Conservation (phyloP, 2,329 filamentous ascomycete species). For the Colletotrichum salicis region DNA sequence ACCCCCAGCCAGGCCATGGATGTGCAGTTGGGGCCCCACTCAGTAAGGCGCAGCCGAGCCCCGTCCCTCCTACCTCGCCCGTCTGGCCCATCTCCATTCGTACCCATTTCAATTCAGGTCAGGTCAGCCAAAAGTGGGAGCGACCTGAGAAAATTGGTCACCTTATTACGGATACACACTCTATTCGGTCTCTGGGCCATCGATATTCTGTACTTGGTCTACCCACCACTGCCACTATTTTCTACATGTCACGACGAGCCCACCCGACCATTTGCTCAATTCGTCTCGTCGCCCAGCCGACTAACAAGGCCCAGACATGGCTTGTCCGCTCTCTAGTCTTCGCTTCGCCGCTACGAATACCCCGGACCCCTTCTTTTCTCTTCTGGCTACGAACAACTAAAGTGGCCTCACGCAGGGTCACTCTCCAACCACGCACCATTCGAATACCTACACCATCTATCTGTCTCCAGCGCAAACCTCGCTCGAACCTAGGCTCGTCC, state of each 20-base stretch:
- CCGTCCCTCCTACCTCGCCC: slow-evolving; percentile 3
- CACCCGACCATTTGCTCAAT: background rate
- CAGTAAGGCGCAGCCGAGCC: slow-evolving; percentile 33
- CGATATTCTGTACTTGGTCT: background rate
- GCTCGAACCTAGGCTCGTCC: background rate
- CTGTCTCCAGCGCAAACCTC: background rate
- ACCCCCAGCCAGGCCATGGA: background rate
- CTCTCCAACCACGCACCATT: background rate
- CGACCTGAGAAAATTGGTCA: background rate
- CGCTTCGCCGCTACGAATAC: background rate
- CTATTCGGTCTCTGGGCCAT: background rate
- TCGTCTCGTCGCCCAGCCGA: background rate
- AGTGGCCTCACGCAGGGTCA: background rate
- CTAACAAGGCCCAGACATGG: background rate
- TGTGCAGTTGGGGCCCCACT: slow-evolving; percentile 21
- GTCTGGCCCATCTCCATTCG: slow-evolving; percentile 7
- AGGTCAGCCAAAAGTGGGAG: slow-evolving; percentile 7
- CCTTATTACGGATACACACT: background rate
- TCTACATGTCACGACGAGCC: background rate
- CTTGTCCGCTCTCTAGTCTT: background rate
- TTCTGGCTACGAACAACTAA: background rate
- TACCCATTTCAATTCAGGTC: slow-evolving; percentile 21
- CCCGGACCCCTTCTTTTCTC: background rate
- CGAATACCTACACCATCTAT: background rate
- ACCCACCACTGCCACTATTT: background rate